Conservation (phyloP, 768 basidiomycete genomes). For the Agrocybe praecox region DNA sequence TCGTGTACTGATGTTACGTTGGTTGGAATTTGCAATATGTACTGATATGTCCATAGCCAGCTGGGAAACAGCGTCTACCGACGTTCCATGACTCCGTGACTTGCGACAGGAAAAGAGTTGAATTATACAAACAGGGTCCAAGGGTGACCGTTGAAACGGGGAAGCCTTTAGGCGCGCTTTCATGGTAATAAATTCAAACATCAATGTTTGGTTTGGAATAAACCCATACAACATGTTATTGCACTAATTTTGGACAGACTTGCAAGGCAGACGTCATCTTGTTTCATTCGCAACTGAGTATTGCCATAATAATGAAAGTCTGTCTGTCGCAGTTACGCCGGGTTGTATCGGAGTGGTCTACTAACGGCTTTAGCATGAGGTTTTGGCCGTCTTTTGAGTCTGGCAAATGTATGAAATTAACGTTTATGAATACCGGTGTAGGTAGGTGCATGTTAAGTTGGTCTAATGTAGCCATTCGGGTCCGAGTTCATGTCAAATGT, state of each 20-base stretch:
- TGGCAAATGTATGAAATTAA: not conserved
- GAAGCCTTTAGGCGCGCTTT: not conserved
- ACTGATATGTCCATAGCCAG: constrained; percentile 17
- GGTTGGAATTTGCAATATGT: constrained; percentile 20
- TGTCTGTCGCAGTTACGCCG: not conserved
- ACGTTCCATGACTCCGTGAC: constrained; percentile 4
- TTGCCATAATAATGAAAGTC: constrained; percentile 2
- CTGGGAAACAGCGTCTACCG: not conserved
- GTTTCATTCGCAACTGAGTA: constrained; percentile 4
- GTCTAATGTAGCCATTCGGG: not conserved
- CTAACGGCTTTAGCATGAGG: constrained; percentile 15
- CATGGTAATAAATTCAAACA: not conserved
- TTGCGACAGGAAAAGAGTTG: not conserved
- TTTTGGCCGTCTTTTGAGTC: constrained; percentile 9
- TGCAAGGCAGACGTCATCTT: constrained; percentile 2
- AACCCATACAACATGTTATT: not conserved
- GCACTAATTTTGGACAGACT: not conserved
- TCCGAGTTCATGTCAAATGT: not conserved
- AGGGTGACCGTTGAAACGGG: not conserved
- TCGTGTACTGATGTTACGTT: constrained; percentile 13
- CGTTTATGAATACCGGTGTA: not conserved
- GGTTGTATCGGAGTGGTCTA: not conserved
- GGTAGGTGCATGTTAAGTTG: not conserved
- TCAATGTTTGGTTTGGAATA: not conserved
- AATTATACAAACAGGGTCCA: not conserved